phyloP scores from a whole-genome alignment of 768 basidiomycete genomes.

The Amanita phalloides region DNA sequence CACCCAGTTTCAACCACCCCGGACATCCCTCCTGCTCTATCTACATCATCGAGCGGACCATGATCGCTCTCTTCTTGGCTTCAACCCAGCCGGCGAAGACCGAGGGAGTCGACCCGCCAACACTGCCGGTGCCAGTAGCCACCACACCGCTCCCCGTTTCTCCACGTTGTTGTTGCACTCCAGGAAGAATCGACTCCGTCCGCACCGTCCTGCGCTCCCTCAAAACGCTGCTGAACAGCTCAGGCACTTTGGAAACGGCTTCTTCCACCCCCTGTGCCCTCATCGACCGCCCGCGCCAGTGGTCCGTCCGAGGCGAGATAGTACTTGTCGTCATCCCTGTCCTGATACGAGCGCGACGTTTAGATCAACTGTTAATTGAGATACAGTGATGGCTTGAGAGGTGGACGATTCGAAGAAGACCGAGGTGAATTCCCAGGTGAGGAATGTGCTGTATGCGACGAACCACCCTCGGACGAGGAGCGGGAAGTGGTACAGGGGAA shows the following conservation, averaged over 20 bases:
- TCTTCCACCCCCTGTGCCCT: no score
- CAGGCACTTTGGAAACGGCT: no score
- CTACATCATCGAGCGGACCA: background rate
- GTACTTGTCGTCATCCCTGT: no score
- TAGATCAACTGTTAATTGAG: slow-evolving; percentile 36
- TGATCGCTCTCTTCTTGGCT: background rate
- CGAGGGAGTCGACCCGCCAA: background rate
- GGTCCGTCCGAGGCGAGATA: no score
- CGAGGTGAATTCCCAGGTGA: slow-evolving; percentile 56
- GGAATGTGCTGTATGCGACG: slow-evolving; percentile 39
- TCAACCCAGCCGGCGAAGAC: background rate
- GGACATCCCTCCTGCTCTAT: no score
- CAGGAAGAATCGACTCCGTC: slow-evolving; percentile 14
- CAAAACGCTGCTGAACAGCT: slow-evolving; percentile 28
- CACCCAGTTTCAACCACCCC: no score
- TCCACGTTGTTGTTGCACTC: slow-evolving; percentile 10
- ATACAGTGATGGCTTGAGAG: slow-evolving; percentile 42
- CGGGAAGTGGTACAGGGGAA: slow-evolving; percentile 34
- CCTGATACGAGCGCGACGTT: slow-evolving; percentile 54
- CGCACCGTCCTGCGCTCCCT: slow-evolving; percentile 8
- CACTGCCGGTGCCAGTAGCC: background rate
- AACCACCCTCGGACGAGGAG: slow-evolving; percentile 38
- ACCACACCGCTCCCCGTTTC: slow-evolving; percentile 16
- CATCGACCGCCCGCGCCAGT: no score
- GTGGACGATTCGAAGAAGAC: slow-evolving; percentile 48